Evolutionary conservation across 2,329 filamentous ascomycete genomes (phyloP), one percentile per base, ranked within the genome.

Genomic region (Ophiostoma himal-ulmi): DNA sequence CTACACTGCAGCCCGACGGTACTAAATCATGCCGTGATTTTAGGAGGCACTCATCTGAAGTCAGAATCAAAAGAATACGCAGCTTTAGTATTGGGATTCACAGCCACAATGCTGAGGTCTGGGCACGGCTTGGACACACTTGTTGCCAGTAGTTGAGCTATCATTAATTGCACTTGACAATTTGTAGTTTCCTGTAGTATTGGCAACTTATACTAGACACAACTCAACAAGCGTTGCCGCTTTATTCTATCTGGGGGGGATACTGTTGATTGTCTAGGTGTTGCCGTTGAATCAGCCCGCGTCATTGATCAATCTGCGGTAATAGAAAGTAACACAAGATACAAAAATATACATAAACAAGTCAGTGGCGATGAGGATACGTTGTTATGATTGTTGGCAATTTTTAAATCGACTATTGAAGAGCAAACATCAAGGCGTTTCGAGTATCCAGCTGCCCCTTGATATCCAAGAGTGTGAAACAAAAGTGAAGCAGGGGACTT

Each of bases 391-490:
- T 17, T 17, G 7, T 8, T 44, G 17, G 1, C 5, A 54, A 14
- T 57, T 3, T 26, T 57, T 11, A n/a, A 11, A n/a, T 17, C 22
- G 48, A n/a, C 10, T 54, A 13, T 57, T 26, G 17, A 26, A 57
- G 3, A 13, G 44, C 44, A 48, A 20, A 48, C 44, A 48, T 57
- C n/a, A 22, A 57, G n/a, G 52, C 5, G 52, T 57, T 57, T 57
- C 22, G 52, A 57, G 52, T 57, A 57, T 57, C 52, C 52, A 57
- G 17, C 22, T 57, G 52, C 52, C 52, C 52, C 52, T 57, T 57
- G 52, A 57, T 57, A 26, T 57, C 52, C 52, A 26, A 26, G 52
- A 57, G 52, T 13, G 11, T 57, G 52, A 57, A 57, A 57, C 52
- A 26, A 57, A 57, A 22, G 52, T 57, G 52, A 57, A 57, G 52